Conservation (phyloP, 2,329 filamentous ascomycete species). For the Arthrocladium fulminans region DNA sequence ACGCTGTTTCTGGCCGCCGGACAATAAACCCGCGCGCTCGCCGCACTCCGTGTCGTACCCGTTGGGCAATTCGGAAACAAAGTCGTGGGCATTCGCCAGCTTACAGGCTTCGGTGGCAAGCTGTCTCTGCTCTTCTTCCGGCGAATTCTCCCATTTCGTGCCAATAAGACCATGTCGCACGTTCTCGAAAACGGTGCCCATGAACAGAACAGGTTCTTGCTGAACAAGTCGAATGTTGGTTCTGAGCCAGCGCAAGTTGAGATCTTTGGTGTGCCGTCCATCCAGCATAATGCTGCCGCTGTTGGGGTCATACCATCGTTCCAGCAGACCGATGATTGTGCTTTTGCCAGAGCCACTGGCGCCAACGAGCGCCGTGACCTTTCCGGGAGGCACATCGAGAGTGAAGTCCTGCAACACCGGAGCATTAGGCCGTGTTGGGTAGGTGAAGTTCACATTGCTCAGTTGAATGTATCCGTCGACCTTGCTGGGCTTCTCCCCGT, state of each 20-base stretch:
- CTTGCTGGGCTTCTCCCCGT: constrained; percentile 20
- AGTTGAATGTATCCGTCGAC: constrained; percentile 31
- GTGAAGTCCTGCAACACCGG: constrained; percentile 37
- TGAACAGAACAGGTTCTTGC: constrained; percentile 22
- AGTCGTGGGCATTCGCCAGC: constrained; percentile 60
- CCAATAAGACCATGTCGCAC: constrained; percentile 15
- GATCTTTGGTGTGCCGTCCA: constrained; percentile 28
- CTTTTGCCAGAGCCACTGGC: constrained; percentile 62
- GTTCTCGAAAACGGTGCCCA: constrained; percentile 17
- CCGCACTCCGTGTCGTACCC: constrained; percentile 80
- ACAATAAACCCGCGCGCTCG: constrained; percentile 70
- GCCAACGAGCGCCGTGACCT: constrained; percentile 50
- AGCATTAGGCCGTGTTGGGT: constrained; percentile 38
- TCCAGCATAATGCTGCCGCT: constrained; percentile 31
- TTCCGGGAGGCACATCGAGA: constrained; percentile 38
- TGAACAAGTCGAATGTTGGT: constrained; percentile 20
- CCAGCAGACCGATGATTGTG: constrained; percentile 61
- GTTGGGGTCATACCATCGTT: constrained; percentile 58
- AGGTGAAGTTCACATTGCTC: constrained; percentile 37
- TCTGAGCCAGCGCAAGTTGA: constrained; percentile 26
- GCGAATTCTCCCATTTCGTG: constrained; percentile 13
- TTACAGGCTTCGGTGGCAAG: constrained; percentile 12
- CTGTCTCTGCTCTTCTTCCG: constrained; percentile 9
- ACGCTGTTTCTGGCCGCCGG: constrained; percentile 86
- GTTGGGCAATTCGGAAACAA: constrained; percentile 63